Evolutionary conservation across 148 eudicot genomes (phyloP), one percentile per base, ranked within the genome.

Genomic region (Vaccinium vitisidaea): DNA sequence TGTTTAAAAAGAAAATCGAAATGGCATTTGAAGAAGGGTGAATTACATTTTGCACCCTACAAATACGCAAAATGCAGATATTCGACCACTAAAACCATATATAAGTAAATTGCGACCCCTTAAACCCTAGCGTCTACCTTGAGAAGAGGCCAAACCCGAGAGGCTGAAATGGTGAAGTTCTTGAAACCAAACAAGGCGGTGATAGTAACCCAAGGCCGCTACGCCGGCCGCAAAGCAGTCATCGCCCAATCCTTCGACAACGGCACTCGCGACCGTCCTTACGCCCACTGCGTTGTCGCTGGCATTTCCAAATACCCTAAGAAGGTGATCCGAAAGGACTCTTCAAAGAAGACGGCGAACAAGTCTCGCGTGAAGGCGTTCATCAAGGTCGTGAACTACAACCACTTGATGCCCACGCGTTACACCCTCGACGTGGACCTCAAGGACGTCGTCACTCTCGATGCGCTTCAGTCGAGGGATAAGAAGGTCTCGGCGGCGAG

Each of bases 241-340:
- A 88, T 88, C 55, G 73, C 84, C 19, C 59, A 55, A 19, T 55
- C 59, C 59, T 55, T 55, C 6, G 18, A 55, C 59, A 15, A 16
- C 6, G 21, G 19, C 59, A 55, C 59, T 55, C 61, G 61, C 7
- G 16, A 56, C 61, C 61, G 19, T 56, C 21, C 61, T 19, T 56
- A 56, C 61, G 1, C 61, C 6, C 6, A 88, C 90, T 88, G 90
- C 71, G 59, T 56, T 6, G 19, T 56, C 18, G 6, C 7, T 15
- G 21, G 19, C 61, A 56, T 16, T 15, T 15, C 15, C 19, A 54
- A 54, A 1, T 54, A 54, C 56, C 90, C 90, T 12, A 83, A 84
- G 83, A 88, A 88, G 86, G 90, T 88, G 32, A 88, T 88, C 39
- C 88, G 90, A 9, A 88, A 88, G 85, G 90, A 88, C 75, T 86